These are phyloP conservation scores for Hypomyces rosellus DNA, from an alignment of 2,329 filamentous ascomycete species.

Conservation along the genomic window DNA sequence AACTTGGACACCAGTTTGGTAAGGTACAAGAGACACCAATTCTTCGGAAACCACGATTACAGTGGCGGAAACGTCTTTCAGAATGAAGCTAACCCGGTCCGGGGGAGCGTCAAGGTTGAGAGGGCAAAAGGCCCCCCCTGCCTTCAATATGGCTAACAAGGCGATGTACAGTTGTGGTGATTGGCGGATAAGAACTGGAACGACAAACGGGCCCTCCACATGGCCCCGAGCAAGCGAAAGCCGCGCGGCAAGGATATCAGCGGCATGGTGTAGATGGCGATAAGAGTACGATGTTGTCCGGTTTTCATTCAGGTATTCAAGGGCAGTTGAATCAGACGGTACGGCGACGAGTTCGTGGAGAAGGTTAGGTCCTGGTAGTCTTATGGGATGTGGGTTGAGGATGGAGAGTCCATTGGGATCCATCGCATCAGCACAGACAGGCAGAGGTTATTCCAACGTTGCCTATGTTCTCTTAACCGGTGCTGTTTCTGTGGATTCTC, in stretches of 20 bases:
- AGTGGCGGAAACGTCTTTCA: conserved; percentile 65
- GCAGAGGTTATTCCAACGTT: too few species aligned
- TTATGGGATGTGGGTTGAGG: conserved; percentile 37
- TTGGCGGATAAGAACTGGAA: conserved; percentile 75
- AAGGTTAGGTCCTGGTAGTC: conserved; percentile 37
- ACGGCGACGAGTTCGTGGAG: conserved; percentile 55
- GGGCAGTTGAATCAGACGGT: conserved; percentile 20
- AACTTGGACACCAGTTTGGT: conserved; percentile 24
- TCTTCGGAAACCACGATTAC: conserved; percentile 59
- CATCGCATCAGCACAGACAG: conserved; percentile 15
- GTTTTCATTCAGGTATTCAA: conserved; percentile 26
- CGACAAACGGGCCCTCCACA: conserved; percentile 35
- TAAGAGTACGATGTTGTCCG: conserved; percentile 49
- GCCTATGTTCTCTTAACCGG: too few species aligned
- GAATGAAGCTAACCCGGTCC: conserved; percentile 73
- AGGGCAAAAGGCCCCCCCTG: conserved; percentile 80
- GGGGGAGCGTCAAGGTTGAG: conserved; percentile 70
- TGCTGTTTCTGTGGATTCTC: too few species aligned
- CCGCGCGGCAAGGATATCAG: conserved; percentile 48
- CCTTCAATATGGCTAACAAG: conserved; percentile 70
- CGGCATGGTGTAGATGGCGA: conserved; percentile 50
- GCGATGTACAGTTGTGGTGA: conserved; percentile 71
- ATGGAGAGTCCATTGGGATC: conserved; percentile 33
- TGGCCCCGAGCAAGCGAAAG: conserved; percentile 27
- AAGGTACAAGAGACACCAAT: conserved; percentile 36